These are phyloP conservation scores for Rhodotorula toruloides DNA, from an alignment of 768 basidiomycete genomes.

Conservation along the genomic window DNA sequence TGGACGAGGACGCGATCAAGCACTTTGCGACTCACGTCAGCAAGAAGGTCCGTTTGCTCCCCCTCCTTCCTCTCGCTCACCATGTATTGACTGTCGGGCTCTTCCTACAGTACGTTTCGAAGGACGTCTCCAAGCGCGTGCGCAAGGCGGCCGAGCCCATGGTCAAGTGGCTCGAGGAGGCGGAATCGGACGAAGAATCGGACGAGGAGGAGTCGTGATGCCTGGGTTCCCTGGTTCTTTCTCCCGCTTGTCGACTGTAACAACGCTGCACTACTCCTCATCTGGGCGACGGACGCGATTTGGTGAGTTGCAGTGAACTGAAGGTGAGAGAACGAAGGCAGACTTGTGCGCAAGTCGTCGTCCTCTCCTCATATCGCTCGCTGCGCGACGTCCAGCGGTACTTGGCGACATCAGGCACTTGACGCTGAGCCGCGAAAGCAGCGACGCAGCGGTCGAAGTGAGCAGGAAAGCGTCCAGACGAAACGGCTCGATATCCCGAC, in stretches of 20 bases:
- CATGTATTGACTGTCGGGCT: not conserved
- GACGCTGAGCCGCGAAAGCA: too few relatives aligned
- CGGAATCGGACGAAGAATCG: conserved; percentile 63
- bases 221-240: not conserved
- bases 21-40: conserved; percentile 48
- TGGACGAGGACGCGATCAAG: conserved; percentile 82
- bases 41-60: conserved; percentile 36
- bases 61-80: not conserved
- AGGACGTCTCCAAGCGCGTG: conserved; percentile 90
- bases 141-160: conserved; percentile 87
- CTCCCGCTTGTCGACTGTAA: too few relatives aligned
- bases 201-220: conserved; percentile 22
- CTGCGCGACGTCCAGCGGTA: not conserved
- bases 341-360: too few relatives aligned
- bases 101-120: conserved; percentile 55
- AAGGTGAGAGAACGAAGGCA: too few relatives aligned
- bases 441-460: too few relatives aligned
- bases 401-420: too few relatives aligned
- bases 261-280: too few relatives aligned
- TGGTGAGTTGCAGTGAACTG: too few relatives aligned
- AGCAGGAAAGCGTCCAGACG: too few relatives aligned
- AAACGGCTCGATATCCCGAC: too few relatives aligned
- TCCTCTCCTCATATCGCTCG: not conserved
- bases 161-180: conserved; percentile 89
- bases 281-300: too few relatives aligned